Conservation (phyloP, 2,329 filamentous ascomycete genomes). For the Fusarium fracticaudum region DNA sequence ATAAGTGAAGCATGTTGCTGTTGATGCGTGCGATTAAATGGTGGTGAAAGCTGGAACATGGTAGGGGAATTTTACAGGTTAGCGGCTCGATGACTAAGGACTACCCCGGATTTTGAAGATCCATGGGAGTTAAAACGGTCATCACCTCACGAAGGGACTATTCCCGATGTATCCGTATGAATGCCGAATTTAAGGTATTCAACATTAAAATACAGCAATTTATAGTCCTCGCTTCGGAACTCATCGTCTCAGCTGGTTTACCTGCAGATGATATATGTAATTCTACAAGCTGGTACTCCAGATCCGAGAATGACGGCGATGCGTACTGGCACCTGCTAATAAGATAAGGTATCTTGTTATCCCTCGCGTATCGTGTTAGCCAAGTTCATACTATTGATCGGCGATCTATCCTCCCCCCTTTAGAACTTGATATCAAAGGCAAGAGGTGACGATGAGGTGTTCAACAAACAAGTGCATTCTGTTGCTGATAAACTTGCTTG, state of each 20-base stretch:
- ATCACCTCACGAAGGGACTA: neutral
- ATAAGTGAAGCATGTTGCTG: slow-evolving; percentile 16
- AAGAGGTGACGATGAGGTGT: neutral
- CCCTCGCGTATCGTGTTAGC: neutral
- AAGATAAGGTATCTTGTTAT: neutral
- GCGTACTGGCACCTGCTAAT: neutral
- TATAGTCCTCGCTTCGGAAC: neutral
- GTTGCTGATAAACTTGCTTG: too few species aligned
- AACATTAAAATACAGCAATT: neutral
- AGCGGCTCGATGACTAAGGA: slow-evolving; percentile 24
- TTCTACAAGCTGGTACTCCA: neutral
- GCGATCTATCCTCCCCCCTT: neutral
- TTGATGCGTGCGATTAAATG: neutral
- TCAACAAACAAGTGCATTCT: neutral
- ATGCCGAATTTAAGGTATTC: neutral
- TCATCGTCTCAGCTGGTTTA: neutral
- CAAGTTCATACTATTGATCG: neutral
- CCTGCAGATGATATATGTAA: neutral
- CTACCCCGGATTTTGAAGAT: slow-evolving; percentile 26
- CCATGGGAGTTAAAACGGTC: neutral
- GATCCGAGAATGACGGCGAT: neutral
- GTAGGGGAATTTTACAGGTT: slow-evolving; percentile 20
- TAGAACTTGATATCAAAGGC: neutral
- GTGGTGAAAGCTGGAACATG: neutral
- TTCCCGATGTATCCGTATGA: neutral